Base-by-base conservation (phyloP, 257 asterid species). In the Cinchona pubescens region DNA sequence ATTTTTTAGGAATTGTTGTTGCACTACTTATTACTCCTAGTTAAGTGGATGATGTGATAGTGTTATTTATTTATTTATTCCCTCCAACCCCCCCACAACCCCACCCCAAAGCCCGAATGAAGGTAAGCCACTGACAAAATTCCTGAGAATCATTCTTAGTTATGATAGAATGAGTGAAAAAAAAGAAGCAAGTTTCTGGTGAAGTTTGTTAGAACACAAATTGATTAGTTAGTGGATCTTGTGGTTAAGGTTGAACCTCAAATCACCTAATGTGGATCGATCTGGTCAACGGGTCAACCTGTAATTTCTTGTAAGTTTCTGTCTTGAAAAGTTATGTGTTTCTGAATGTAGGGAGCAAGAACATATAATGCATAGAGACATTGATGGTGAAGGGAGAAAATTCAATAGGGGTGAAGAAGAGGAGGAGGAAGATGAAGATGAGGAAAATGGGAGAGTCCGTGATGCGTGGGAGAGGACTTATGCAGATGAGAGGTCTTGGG, bases 401-500 rank as follows among this genome's bases (percentile, higher is more conserved):
- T 83, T 85, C 73, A 87, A 82, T 74, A 83, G 90, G 59, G 89
- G 45, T 12, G 84, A 79, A 69, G 88, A 76, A 53, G 98, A 90
- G 8, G 99, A 72, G 56, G 63, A 93, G 68, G 94, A 89, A 21
- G 97, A 92, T 4, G 97, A 89, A 7, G 92, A 90, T 25, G 97
- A 92, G 34, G 97, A 56, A 18, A 85, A 79, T 29, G 89, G 83
- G 27, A 81, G 84, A 85, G 96, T 89, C 2, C 90, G 49, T 34
- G 96, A 91, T 60, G 98, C 97, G 2, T 92, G 99, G 99, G 99
- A 92, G 83, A 88, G 96, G 80, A 53, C 88, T 68, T 95, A 95
- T 72, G 91, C 96, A 2, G 99, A 95, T 73, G 99, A 95, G 78
- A 82, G 99, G 67, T 95, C 98, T 3, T 95, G 99, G 98, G 99